phyloP scores from a whole-genome alignment of 1,284 basidiomycete genomes.

The Fomitopsis betulina region DNA sequence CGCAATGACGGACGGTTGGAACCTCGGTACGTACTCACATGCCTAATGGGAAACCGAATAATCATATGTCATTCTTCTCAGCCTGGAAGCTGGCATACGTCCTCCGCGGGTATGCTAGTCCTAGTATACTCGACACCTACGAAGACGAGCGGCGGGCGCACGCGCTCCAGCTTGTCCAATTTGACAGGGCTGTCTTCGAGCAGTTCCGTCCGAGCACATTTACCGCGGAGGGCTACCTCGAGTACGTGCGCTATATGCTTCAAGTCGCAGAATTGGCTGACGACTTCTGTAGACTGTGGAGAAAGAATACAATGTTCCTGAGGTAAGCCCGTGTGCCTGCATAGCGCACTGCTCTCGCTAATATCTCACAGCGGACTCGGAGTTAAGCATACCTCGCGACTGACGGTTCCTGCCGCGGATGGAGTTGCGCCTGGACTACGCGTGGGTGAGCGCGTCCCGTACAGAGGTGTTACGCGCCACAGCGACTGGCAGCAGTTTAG shows the following conservation, averaged over 20 bases:
- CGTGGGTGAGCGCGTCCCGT: too few species aligned
- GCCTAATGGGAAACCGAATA: neutral
- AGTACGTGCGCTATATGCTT: too few species aligned
- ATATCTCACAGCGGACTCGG: too few species aligned
- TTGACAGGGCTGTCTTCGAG: constrained; percentile 1
- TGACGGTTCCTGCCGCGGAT: too few species aligned
- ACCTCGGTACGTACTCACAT: neutral
- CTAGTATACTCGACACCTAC: constrained; percentile 1
- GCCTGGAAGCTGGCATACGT: constrained; percentile 7
- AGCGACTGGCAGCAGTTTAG: too few species aligned
- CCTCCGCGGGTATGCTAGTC: neutral
- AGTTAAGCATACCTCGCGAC: too few species aligned
- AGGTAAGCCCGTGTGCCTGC: too few species aligned
- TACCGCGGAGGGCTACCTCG: neutral
- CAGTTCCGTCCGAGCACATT: neutral
- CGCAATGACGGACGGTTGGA: constrained; percentile 4
- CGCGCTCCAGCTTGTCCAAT: neutral
- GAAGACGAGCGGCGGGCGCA: constrained; percentile 1
- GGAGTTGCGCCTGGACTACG: too few species aligned
- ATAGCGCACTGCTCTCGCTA: too few species aligned
- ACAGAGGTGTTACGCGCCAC: too few species aligned
- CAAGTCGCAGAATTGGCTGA: neutral
- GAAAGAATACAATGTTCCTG: too few species aligned
- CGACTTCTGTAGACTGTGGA: too few species aligned
- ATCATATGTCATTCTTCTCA: neutral